phyloP scores from a whole-genome alignment of 1,284 basidiomycete species.

The Irpex rosettiformis region DNA sequence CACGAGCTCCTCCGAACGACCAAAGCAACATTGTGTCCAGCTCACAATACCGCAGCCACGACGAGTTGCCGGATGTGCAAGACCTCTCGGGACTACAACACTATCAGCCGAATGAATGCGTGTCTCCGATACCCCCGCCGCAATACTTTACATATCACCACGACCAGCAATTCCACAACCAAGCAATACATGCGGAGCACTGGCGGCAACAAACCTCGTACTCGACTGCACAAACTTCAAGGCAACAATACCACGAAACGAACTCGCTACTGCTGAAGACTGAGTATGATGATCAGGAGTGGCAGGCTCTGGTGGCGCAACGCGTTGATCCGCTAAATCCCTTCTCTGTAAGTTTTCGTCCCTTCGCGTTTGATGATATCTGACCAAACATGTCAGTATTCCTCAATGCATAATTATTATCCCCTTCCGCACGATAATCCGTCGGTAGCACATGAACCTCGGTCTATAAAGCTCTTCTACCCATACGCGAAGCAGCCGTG shows the following conservation, averaged over 20 bases:
- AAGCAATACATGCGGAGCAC: too few species aligned
- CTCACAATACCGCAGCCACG: too few species aligned
- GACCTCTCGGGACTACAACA: neutral
- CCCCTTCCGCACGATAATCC: too few species aligned
- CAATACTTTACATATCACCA: neutral
- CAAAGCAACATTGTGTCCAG: too few species aligned
- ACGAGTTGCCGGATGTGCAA: too few species aligned
- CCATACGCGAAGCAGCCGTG: too few species aligned
- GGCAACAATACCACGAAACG: slow-evolving; percentile 20
- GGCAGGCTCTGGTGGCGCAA: slow-evolving; percentile 30
- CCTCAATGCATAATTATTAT: slow-evolving; percentile 36
- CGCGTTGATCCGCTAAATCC: slow-evolving; percentile 51
- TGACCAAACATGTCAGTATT: slow-evolving; percentile 32
- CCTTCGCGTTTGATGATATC: neutral
- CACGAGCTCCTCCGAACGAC: too few species aligned
- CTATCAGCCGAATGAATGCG: neutral
- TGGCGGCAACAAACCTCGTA: neutral
- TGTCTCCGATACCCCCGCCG: neutral
- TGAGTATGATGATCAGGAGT: slow-evolving; percentile 16
- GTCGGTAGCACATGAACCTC: too few species aligned
- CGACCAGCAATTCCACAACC: too few species aligned
- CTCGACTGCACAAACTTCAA: neutral
- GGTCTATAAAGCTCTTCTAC: neutral
- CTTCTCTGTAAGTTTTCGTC: slow-evolving; percentile 44
- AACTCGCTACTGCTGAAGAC: slow-evolving; percentile 17